A percentile compares a stretch with the other conserved stretches of the same genome.
Conservation (phyloP, 345 rosid species). For the Syzygium aqueum region DNA sequence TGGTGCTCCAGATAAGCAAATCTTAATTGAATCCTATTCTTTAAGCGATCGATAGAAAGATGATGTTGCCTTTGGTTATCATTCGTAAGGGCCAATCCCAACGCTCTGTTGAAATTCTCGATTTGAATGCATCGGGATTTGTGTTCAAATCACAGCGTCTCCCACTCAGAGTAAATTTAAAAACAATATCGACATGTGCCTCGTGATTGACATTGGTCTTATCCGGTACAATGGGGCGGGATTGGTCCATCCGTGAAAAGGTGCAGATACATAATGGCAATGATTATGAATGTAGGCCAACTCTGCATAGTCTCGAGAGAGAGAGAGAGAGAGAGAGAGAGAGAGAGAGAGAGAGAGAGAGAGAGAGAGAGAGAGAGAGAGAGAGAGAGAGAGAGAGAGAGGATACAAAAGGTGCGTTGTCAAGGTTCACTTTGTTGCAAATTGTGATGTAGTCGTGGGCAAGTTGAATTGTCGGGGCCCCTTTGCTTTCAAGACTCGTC, state of each 20-base stretch:
- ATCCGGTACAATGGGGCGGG: not conserved
- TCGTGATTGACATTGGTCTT: not conserved
- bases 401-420: not conserved
- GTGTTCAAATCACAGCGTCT: not conserved
- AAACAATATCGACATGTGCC: not conserved
- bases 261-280: not conserved
- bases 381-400: no score
- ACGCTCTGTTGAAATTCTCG: not conserved
- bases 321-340: no score
- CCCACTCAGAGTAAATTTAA: not conserved
- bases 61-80: not conserved
- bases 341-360: no score
- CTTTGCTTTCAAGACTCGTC: not conserved
- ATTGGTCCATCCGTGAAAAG: not conserved
- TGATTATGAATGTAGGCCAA: not conserved
- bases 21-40: not conserved
- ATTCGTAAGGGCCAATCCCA: not conserved
- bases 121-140: not conserved
- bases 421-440: not conserved
- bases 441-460: not conserved
- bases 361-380: no score
- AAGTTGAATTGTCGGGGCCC: not conserved
- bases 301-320: no score
- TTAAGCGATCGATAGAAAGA: not conserved
- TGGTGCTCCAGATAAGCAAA: not conserved